These are phyloP conservation scores for Cutaneotrichosporon sp. DNA, from an alignment of 1,284 basidiomycete genomes.

Conservation along the genomic window DNA sequence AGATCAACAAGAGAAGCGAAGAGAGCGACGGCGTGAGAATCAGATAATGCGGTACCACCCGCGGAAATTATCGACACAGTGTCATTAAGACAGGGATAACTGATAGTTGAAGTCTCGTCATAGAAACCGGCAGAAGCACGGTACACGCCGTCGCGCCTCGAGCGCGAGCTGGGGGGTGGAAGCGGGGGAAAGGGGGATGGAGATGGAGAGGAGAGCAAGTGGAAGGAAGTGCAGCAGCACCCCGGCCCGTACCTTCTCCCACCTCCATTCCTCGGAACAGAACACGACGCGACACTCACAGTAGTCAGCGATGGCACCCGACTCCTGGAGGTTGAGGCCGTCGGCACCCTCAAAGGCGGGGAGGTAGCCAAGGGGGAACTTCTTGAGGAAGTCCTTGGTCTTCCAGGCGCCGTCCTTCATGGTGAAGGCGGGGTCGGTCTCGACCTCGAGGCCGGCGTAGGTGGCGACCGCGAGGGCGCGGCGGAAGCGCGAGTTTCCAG, in stretches of 20 bases:
- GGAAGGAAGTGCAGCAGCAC: neutral
- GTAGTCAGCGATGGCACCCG: constrained; percentile 79
- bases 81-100: constrained; percentile 68
- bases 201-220: neutral
- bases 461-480: constrained; percentile 75
- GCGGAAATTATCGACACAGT: constrained; percentile 62
- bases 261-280: neutral
- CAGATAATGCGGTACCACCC: constrained; percentile 57
- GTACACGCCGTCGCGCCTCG: neutral
- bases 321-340: constrained; percentile 77
- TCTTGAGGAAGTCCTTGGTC: constrained; percentile 73
- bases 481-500: constrained; percentile 50
- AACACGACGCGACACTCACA: constrained; percentile 62
- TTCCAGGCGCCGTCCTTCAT: constrained; percentile 57
- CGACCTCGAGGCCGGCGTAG: constrained; percentile 67
- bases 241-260: neutral
- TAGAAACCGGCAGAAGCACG: constrained; percentile 23
- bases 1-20: constrained; percentile 6
- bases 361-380: constrained; percentile 82
- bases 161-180: neutral
- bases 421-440: constrained; percentile 67
- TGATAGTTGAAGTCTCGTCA: constrained; percentile 56
- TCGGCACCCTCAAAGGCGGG: constrained; percentile 77
- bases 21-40: constrained; percentile 23
- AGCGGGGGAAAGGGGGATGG: neutral